Evolutionary conservation across 2,329 filamentous ascomycete species (phyloP), one percentile per base, ranked within the genome.

Genomic region (Penicillium sp.): DNA sequence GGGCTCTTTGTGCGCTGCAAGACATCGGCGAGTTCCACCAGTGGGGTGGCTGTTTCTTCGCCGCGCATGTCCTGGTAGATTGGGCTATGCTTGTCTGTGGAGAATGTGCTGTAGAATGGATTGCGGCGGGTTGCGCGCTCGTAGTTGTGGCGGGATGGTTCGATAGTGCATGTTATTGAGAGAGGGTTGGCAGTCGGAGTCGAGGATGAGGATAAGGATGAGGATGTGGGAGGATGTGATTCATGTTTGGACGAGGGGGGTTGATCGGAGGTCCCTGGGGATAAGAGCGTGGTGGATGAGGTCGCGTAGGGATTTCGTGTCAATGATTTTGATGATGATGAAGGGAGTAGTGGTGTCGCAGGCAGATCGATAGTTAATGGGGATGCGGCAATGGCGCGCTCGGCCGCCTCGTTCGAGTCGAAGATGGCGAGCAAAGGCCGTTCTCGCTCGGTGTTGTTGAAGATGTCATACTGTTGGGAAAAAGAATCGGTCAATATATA

Each of bases 391-490:
- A 68, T 54, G 9, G 68, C 68, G 36, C 57, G 53, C 3, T 57
- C 44, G 3, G 68, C 69, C 28, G 68, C 57, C n/a, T 65, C 55
- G n/a, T 56, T 28, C 9, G 62, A 60, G 29, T 68, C 68, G 51
- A 68, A 71, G 39, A 71, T 69, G 5, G 64, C 68, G 24, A 66
- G 46, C 5, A 63, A 63, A 0, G 56, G 49, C 6, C 57, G 56
- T 7, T 59, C 48, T 4, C 49, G 57, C 18, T 44, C 29, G n/a
- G 42, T 45, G 13, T 39, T 13, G 5, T 40, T 48, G 25, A 24
- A n/a, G 11, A 37, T 50, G 39, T 68, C 63, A 41, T 68, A 67
- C 66, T 68, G 33, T 12, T 8, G 29, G 29, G 11, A 11, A 32
- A 11, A 32, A 32, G 4, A 32, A 11, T 32, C 11, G 11, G 29